Conservation (phyloP, 345 rosid species). For the Brassica juncea region DNA sequence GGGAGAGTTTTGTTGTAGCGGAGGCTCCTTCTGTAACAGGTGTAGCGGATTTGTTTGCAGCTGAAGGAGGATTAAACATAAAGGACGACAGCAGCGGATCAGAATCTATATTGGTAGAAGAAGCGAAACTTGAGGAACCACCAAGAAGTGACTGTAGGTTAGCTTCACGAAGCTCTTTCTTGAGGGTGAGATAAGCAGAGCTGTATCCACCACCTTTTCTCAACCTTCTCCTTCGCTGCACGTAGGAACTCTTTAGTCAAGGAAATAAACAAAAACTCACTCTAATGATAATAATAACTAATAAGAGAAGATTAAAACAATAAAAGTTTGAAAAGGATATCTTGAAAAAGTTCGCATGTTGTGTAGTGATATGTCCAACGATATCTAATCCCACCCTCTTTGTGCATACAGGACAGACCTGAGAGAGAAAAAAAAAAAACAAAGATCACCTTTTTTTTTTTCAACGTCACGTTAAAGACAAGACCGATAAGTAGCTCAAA, state of each 20-base stretch:
- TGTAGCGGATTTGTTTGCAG: slow-evolving; percentile 25
- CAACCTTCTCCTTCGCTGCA: slow-evolving; percentile 71
- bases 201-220: slow-evolving; percentile 56
- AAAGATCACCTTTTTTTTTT: not conserved
- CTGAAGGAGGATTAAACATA: slow-evolving; percentile 41
- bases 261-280: slow-evolving; percentile 45
- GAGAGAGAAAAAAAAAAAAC: slow-evolving; percentile 6
- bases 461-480: not conserved
- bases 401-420: slow-evolving; percentile 80
- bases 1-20: slow-evolving; percentile 17
- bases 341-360: slow-evolving; percentile 70
- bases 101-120: slow-evolving; percentile 59
- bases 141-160: slow-evolving; percentile 67
- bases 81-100: slow-evolving; percentile 76
- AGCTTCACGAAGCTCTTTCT: slow-evolving; percentile 70
- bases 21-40: slow-evolving; percentile 6
- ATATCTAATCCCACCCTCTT: slow-evolving; percentile 72
- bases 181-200: slow-evolving; percentile 59
- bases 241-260: slow-evolving; percentile 51
- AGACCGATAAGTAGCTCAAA: not conserved
- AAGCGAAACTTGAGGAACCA: slow-evolving; percentile 55
- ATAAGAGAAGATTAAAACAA: not conserved
- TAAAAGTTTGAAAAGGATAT: slow-evolving; percentile 54
- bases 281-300: not conserved
- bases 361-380: slow-evolving; percentile 70